phyloP scores from a whole-genome alignment of 2,329 filamentous ascomycete genomes.

The Aspergillus cejpii region DNA sequence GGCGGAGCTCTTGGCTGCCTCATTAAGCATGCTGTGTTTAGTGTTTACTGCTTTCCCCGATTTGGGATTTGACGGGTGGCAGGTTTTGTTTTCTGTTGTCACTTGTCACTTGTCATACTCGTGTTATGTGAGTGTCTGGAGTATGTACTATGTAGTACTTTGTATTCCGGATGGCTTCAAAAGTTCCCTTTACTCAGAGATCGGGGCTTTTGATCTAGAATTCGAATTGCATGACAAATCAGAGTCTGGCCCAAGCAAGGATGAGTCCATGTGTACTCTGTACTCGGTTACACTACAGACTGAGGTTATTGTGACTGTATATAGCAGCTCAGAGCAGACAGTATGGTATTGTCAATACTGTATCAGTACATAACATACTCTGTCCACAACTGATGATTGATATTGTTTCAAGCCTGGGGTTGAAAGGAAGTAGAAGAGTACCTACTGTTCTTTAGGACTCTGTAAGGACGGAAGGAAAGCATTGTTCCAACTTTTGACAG shows the following conservation, averaged over 20 bases:
- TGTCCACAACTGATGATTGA: not conserved
- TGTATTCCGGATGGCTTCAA: too few species aligned
- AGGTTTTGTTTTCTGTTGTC: not conserved
- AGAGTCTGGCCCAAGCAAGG: constrained; percentile 6
- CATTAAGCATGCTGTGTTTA: constrained; percentile 9
- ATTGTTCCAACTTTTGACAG: not conserved
- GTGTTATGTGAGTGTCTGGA: too few species aligned
- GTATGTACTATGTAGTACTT: too few species aligned
- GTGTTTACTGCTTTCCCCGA: constrained; percentile 6
- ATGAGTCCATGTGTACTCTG: constrained; percentile 3
- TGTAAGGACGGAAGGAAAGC: not conserved
- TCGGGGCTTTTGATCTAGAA: not conserved
- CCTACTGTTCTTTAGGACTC: too few species aligned
- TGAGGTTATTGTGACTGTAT: not conserved
- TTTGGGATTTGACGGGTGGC: not conserved
- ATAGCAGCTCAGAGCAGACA: too few species aligned
- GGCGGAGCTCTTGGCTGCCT: constrained; percentile 19
- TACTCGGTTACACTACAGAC: not conserved
- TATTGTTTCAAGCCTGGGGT: not conserved
- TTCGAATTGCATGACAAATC: not conserved
- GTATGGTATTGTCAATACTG: constrained; percentile 6
- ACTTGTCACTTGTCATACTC: too few species aligned
- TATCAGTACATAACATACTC: constrained; percentile 2
- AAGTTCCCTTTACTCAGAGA: too few species aligned
- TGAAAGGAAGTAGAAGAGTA: not conserved